A percentile compares a stretch with the other conserved stretches of the same genome.
phyloP scores from a whole-genome alignment of 257 asterid species.

The Voacanga thouarsii region DNA sequence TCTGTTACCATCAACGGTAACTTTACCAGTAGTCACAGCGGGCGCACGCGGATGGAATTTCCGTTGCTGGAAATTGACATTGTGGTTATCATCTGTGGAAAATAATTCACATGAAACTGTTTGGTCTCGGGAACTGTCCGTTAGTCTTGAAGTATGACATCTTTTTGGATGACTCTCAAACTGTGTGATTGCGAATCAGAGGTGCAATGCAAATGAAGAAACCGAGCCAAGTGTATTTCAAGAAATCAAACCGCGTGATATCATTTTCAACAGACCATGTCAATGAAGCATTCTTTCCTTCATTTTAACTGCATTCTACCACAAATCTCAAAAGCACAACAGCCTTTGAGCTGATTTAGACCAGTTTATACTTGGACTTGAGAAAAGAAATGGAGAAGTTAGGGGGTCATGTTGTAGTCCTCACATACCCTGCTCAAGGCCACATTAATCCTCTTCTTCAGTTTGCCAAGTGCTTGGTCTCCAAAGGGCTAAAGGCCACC shows the following conservation, averaged over 20 bases:
- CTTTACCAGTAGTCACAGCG: too few relatives aligned
- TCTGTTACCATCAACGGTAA: too few relatives aligned
- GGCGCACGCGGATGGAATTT: too few relatives aligned
- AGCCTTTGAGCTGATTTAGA: neutral
- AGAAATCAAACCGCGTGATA: too few relatives aligned
- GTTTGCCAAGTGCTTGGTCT: conserved; percentile 58
- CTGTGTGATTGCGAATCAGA: too few relatives aligned
- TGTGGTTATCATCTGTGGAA: too few relatives aligned
- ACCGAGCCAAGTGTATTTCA: too few relatives aligned
- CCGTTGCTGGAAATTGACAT: too few relatives aligned
- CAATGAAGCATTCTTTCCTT: neutral
- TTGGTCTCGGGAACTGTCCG: neutral
- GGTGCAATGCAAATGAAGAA: too few relatives aligned
- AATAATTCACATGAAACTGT: too few relatives aligned
- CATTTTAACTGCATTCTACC: neutral
- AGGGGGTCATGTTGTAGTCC: conserved; percentile 40
- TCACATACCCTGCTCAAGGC: conserved; percentile 74
- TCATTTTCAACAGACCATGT: neutral
- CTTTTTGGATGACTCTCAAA: neutral
- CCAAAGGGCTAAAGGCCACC: conserved; percentile 59
- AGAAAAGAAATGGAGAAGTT: neutral
- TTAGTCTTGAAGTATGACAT: neutral
- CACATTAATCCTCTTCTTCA: conserved; percentile 80
- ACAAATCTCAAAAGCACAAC: neutral
- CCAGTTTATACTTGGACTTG: neutral